Evolutionary conservation across 208 protist genomes (phyloP), one percentile per base, ranked within the genome.

Genomic region (Acanthamoeba triangularis): DNA sequence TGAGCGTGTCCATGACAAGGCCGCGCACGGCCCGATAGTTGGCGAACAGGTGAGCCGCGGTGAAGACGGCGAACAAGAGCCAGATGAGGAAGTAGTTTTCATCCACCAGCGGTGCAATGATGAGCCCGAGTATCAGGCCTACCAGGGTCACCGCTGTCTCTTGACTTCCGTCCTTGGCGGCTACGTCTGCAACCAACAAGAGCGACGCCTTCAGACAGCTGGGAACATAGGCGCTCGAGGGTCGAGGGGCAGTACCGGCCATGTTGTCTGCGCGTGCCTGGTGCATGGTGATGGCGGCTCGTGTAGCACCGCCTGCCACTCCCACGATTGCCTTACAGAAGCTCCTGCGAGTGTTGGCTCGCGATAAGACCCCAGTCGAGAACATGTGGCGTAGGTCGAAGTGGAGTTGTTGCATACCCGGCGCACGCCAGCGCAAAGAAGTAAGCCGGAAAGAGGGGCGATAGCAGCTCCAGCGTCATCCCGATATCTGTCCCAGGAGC

Each of bases 101-200:
- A 5, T 95, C 63, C 11, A 90, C 76, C n/a, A 85, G 80, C 52
- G 85, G 65, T 52, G 90, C 20, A 6, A 94, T 44, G 52, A 65
- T 82, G 54, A 90, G 56, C 23, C 87, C 76, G 8, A 96, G 65
- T 3, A 97, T 30, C 11, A 97, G 47, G 23, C 96, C 97, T 4
- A 95, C 84, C 5, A 97, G 65, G 47, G 96, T 96, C 28, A 97
- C 97, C 6, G 96, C 74, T 16, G 96, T 97, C 67, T 98, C 97
- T 90, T 98, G 97, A 20, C 90, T 96, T 18, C 97, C 97, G 91
- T 98, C 97, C 94, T 98, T 97, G 37, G 97, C 96, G 8, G 94
- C 93, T 0, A 98, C 97, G 90, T 98, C 97, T 54, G n/a, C 56
- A 63, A 13, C 18, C 7, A 35, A 11, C 59, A 37, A 92, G 59